phyloP scores from a whole-genome alignment of 2,329 filamentous ascomycete genomes.

The Pestalotiopsis fici region DNA sequence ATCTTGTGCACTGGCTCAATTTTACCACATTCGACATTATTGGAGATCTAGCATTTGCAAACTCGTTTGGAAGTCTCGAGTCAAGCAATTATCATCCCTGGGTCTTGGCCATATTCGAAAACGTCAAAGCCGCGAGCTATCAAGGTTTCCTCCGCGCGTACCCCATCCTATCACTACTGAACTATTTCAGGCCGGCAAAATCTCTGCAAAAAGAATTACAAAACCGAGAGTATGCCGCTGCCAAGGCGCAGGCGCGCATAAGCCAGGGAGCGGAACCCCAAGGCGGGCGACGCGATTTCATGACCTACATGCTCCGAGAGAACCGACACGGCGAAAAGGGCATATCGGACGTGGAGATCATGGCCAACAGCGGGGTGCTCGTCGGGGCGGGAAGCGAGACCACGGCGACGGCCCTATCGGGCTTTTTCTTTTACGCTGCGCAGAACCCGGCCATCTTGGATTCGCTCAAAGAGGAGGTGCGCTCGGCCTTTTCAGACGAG shows the following conservation, averaged over 20 bases:
- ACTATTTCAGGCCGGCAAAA: background rate
- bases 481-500: background rate
- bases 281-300: background rate
- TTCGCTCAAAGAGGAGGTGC: background rate
- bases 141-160: background rate
- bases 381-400: background rate
- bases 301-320: background rate
- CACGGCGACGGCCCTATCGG: background rate
- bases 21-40: slow-evolving; percentile 14
- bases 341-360: slow-evolving; percentile 4
- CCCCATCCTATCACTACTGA: background rate
- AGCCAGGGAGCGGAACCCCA: background rate
- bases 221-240: background rate
- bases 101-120: slow-evolving; percentile 28
- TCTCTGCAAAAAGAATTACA: background rate
- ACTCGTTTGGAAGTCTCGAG: slow-evolving; percentile 14
- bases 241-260: background rate
- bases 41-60: slow-evolving; percentile 16
- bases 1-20: slow-evolving; percentile 16
- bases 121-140: background rate
- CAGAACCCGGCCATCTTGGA: background rate
- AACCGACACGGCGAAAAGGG: slow-evolving; percentile 1
- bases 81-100: slow-evolving; percentile 30
- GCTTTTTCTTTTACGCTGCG: background rate
- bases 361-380: background rate